Percentiles rank a stretch among this genome's conserved stretches.
Evolutionary conservation across 768 basidiomycete genomes (phyloP).

Genomic region (Naganishia randhawae): DNA sequence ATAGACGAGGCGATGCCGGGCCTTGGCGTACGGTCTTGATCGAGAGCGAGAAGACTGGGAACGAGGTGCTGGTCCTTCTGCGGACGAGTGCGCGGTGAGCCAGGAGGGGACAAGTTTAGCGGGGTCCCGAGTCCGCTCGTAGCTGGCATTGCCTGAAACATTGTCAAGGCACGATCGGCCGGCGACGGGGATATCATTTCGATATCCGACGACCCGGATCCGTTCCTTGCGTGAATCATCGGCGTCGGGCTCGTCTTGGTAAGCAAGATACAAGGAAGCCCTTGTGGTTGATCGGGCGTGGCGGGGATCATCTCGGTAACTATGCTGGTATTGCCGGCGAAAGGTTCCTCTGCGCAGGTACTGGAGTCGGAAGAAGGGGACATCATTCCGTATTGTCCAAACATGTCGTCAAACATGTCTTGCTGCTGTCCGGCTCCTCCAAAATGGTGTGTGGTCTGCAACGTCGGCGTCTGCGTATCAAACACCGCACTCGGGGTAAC

Average conservation of each 20-base stretch:
- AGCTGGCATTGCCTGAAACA: no score
- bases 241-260: conserved; percentile 20
- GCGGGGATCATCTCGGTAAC: conserved; percentile 10
- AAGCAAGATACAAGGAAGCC: conserved; percentile 3
- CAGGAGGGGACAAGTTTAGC: conserved; percentile 16
- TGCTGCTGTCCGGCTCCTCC: neutral
- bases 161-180: neutral
- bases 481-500: conserved; percentile 11
- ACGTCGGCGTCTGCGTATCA: conserved; percentile 7
- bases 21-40: conserved; percentile 6
- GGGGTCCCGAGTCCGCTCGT: conserved; percentile 1
- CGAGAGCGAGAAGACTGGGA: neutral
- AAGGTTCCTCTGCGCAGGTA: neutral
- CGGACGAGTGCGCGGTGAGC: neutral
- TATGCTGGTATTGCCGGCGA: neutral
- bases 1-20: neutral
- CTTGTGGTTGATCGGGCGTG: conserved; percentile 1
- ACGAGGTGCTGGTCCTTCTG: neutral
- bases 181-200: conserved; percentile 2
- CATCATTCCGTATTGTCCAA: neutral
- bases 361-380: conserved; percentile 3
- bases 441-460: neutral
- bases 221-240: conserved; percentile 5
- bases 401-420: conserved; percentile 18
- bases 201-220: conserved; percentile 16